These are phyloP conservation scores for Pleodorina starrii DNA, from an alignment of 139 green algal genomes.

Conservation along the genomic window DNA sequence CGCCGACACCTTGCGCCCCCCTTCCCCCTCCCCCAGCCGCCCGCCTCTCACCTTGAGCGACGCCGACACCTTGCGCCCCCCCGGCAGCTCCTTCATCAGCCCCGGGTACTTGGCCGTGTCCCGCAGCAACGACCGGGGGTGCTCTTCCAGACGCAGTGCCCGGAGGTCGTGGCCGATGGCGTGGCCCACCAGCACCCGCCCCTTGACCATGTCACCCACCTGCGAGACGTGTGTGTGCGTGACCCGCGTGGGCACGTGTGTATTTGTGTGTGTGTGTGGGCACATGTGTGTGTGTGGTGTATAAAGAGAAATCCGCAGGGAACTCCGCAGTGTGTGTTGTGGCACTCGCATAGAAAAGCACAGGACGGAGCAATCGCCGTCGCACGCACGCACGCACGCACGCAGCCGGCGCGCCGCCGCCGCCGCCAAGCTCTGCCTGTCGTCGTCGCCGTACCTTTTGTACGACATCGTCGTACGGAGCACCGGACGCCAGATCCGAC, in stretches of 20 bases:
- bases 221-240: too few relatives aligned
- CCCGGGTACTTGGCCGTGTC: constrained; percentile 76
- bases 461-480: constrained; percentile 38
- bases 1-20: constrained; percentile 28
- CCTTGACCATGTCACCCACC: constrained; percentile 77
- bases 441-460: constrained; percentile 16
- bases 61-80: constrained; percentile 32
- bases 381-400: too few relatives aligned
- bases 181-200: constrained; percentile 90
- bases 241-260: too few relatives aligned
- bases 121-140: constrained; percentile 80
- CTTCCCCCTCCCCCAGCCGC: neutral
- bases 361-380: too few relatives aligned
- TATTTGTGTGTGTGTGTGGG: too few relatives aligned
- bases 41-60: constrained; percentile 46
- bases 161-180: constrained; percentile 89
- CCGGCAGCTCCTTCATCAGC: constrained; percentile 44
- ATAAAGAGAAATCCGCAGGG: too few relatives aligned
- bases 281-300: too few relatives aligned
- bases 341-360: too few relatives aligned
- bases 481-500: constrained; percentile 28
- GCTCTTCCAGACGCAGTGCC: constrained; percentile 81
- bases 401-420: too few relatives aligned
- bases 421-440: too few relatives aligned
- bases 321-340: too few relatives aligned